Conservation (phyloP, 176 grass and related monocot species). For the Triticum monococcum region DNA sequence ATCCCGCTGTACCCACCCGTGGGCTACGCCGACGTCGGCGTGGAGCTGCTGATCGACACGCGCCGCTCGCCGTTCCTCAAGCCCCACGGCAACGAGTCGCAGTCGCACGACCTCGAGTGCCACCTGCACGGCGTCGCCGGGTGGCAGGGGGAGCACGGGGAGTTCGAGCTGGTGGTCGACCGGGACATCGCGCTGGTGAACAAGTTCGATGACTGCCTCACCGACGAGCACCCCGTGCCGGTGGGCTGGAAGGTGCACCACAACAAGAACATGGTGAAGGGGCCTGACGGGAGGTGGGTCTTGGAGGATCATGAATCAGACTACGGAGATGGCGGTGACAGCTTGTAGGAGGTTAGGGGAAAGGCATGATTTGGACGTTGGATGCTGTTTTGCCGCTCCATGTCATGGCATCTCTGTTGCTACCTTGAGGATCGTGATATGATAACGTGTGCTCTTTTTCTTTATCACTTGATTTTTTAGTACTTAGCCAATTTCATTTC, state of each 20-base stretch:
- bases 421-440: not conserved
- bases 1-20: conserved; percentile 59
- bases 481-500: too few species aligned
- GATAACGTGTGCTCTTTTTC: not conserved
- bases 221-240: conserved; percentile 73
- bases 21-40: conserved; percentile 67
- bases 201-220: conserved; percentile 67
- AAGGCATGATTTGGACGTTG: not conserved
- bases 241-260: conserved; percentile 67
- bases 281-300: conserved; percentile 48
- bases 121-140: conserved; percentile 84
- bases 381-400: not conserved
- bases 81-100: conserved; percentile 46
- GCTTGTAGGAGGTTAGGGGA: not conserved
- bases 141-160: conserved; percentile 31
- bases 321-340: not conserved
- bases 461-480: not conserved
- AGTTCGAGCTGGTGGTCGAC: conserved; percentile 63
- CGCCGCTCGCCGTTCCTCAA: conserved; percentile 69
- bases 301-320: conserved; percentile 56
- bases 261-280: conserved; percentile 76
- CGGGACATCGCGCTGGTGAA: conserved; percentile 84
- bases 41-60: conserved; percentile 69
- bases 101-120: conserved; percentile 81
- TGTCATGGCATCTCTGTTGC: conserved; percentile 4